Conservation (phyloP, 345 rosid genomes). For the Eucalyptus pauciflora region DNA sequence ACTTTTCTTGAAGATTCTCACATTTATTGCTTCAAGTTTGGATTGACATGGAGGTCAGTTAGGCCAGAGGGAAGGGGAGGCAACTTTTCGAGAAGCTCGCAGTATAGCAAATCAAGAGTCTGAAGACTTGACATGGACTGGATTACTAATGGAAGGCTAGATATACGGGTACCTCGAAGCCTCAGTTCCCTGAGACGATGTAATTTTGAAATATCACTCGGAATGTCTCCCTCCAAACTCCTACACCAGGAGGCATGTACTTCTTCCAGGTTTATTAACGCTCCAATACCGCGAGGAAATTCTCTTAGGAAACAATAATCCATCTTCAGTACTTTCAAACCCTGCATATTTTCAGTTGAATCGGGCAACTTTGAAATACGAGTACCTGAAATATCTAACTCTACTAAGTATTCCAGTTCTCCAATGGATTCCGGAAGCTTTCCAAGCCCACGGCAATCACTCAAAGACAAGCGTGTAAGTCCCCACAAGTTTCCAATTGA, state of each 20-base stretch:
- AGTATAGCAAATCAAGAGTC: background rate
- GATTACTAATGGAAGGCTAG: background rate
- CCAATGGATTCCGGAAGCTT: background rate
- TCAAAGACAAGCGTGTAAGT: background rate
- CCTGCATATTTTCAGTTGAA: rapidly evolving
- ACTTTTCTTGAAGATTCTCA: background rate
- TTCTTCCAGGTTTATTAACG: background rate
- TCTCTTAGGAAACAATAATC: background rate
- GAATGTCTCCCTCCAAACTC: background rate
- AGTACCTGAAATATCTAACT: background rate
- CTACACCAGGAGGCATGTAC: background rate
- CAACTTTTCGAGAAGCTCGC: background rate
- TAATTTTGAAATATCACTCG: background rate
- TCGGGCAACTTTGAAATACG: background rate
- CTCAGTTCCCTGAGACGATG: background rate
- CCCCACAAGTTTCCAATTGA: rapidly evolving
- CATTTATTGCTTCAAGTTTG: rapidly evolving
- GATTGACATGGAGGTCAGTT: background rate
- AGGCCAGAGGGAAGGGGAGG: background rate
- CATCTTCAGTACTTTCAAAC: background rate
- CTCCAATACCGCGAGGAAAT: background rate
- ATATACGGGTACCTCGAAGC: background rate
- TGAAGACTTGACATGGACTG: background rate
- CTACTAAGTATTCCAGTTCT: rapidly evolving
- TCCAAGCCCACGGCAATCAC: background rate